These are phyloP conservation scores for Tubosaeta sp. DNA, from an alignment of 768 basidiomycete genomes.

Conservation along the genomic window DNA sequence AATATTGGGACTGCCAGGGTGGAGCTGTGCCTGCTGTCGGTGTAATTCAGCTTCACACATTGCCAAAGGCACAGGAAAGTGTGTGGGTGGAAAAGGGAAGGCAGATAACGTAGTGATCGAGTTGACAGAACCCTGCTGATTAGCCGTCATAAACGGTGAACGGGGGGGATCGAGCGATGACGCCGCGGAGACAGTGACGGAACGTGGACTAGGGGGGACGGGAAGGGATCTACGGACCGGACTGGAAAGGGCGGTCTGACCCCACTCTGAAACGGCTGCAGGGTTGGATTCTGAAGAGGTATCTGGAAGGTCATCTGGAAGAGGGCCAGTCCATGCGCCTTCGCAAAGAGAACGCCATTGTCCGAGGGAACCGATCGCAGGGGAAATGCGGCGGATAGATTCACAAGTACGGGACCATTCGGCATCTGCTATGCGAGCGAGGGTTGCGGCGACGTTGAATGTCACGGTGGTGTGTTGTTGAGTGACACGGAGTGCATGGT, in stretches of 20 bases:
- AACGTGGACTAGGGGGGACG: conserved; percentile 15
- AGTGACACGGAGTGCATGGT: conserved; percentile 59
- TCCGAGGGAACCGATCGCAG: conserved; percentile 64
- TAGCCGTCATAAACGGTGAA: conserved; percentile 16
- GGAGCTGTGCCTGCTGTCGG: conserved; percentile 23
- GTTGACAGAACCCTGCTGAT: conserved; percentile 28
- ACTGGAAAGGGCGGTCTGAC: conserved; percentile 18
- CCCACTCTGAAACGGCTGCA: conserved; percentile 28
- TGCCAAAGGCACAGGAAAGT: conserved; percentile 59
- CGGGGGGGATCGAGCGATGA: conserved; percentile 21
- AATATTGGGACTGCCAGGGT: conserved; percentile 14
- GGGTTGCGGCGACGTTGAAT: conserved; percentile 56
- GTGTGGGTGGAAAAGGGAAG: conserved; percentile 70
- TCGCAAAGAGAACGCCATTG: conserved; percentile 75
- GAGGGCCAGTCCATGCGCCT: conserved; percentile 59
- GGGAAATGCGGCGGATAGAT: conserved; percentile 61
- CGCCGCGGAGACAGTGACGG: conserved; percentile 1
- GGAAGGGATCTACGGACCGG: conserved; percentile 20
- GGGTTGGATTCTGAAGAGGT: conserved; percentile 1
- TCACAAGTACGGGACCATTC: conserved; percentile 76
- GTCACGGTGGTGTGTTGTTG: conserved; percentile 57
- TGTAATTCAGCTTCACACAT: conserved; percentile 24
- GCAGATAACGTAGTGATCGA: conserved; percentile 69
- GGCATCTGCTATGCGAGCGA: conserved; percentile 71
- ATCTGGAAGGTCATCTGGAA: conserved; percentile 30